A percentile compares a stretch with the other conserved stretches of the same genome.
Evolutionary conservation across 108 stramenopile species (phyloP).

Genomic region (Cyclotella atomus): DNA sequence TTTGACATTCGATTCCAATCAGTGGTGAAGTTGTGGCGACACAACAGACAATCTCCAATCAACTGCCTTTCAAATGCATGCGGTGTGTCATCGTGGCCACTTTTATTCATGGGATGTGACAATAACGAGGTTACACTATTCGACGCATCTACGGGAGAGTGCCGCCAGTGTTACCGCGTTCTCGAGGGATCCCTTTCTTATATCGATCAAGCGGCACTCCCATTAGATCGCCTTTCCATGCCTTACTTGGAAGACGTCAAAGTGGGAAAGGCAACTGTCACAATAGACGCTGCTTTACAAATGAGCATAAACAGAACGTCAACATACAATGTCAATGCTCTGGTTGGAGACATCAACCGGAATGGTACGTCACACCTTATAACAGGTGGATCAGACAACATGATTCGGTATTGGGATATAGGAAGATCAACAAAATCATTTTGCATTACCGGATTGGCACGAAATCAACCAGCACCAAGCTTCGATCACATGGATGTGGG

Average conservation of each 20-base stretch:
- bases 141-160: slow-evolving; percentile 81
- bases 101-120: slow-evolving; percentile 87
- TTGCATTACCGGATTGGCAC: slow-evolving; percentile 70
- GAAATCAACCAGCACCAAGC: slow-evolving; percentile 66
- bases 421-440: slow-evolving; percentile 82
- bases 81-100: slow-evolving; percentile 62
- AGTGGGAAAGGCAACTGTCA: slow-evolving; percentile 22
- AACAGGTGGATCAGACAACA: slow-evolving; percentile 88
- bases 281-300: slow-evolving; percentile 27
- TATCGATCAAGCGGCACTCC: slow-evolving; percentile 45
- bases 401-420: slow-evolving; percentile 93
- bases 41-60: slow-evolving; percentile 76
- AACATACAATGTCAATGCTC: slow-evolving; percentile 60
- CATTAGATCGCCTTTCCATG: slow-evolving; percentile 33
- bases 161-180: slow-evolving; percentile 84
- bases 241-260: slow-evolving; percentile 54
- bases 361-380: slow-evolving; percentile 78
- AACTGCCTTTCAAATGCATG: slow-evolving; percentile 88
- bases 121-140: slow-evolving; percentile 92
- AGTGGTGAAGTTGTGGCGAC: slow-evolving; percentile 89
- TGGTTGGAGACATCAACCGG: slow-evolving; percentile 81
- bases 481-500: slow-evolving; percentile 73
- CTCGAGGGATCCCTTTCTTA: slow-evolving; percentile 55
- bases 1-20: slow-evolving; percentile 88
- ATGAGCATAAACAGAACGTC: slow-evolving; percentile 23